Conservation (phyloP, 176 grass and related monocot species). For the Carex pumila region DNA sequence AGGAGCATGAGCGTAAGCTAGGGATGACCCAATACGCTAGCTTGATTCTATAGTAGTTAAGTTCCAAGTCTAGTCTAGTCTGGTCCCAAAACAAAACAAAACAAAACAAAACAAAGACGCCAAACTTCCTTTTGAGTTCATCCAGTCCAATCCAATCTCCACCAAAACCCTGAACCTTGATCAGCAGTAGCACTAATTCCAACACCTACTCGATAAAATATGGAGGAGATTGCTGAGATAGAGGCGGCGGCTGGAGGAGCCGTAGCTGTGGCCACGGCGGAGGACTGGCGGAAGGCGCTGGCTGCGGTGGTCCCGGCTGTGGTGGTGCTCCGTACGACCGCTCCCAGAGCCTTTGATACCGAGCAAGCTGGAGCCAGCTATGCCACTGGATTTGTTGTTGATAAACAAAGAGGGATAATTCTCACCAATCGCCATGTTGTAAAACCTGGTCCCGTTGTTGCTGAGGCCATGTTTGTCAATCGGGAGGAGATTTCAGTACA, state of each 20-base stretch:
- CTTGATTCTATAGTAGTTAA: no score
- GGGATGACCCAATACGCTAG: no score
- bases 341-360: slow-evolving; percentile 86
- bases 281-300: slow-evolving; percentile 88
- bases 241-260: slow-evolving; percentile 14
- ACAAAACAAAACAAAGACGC: no score
- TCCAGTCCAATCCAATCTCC: neutral
- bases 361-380: slow-evolving; percentile 91
- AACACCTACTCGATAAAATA: slow-evolving; percentile 41
- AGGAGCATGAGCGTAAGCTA: no score
- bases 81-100: no score
- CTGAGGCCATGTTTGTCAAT: slow-evolving; percentile 98
- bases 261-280: slow-evolving; percentile 50
- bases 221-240: slow-evolving; percentile 39
- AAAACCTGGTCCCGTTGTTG: slow-evolving; percentile 86
- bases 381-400: slow-evolving; percentile 95
- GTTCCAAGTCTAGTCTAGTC: no score
- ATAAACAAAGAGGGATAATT: slow-evolving; percentile 83
- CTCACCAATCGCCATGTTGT: slow-evolving; percentile 98
- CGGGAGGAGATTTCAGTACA: slow-evolving; percentile 89
- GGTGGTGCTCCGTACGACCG: slow-evolving; percentile 90
- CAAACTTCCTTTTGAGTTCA: no score
- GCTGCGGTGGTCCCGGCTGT: slow-evolving; percentile 79
- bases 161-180: neutral
- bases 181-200: neutral